Evolutionary conservation across 202 grass and related monocot species (phyloP).

Genomic region (Eragrostis tef): DNA sequence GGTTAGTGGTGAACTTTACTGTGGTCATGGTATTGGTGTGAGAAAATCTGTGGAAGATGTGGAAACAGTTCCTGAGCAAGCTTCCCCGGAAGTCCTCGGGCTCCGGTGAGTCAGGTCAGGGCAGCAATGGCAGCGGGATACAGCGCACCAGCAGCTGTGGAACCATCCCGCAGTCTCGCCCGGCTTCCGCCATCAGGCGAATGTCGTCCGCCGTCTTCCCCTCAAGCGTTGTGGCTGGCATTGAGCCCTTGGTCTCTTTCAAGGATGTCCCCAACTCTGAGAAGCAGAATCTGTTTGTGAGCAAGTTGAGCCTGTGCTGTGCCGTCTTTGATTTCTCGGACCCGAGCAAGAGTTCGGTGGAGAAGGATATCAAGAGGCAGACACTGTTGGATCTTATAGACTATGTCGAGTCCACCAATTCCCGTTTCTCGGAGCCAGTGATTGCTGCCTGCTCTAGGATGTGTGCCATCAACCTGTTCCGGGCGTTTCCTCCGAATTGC

Average conservation of each 20-base stretch:
- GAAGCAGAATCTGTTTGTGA: slow-evolving; percentile 79
- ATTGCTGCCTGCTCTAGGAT: slow-evolving; percentile 75
- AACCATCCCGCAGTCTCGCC: slow-evolving; percentile 41
- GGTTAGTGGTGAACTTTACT: slow-evolving; percentile 23
- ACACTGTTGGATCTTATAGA: slow-evolving; percentile 81
- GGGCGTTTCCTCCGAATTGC: slow-evolving; percentile 74
- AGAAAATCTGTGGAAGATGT: slow-evolving; percentile 56
- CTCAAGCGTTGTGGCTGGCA: slow-evolving; percentile 80
- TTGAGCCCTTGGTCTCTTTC: slow-evolving; percentile 88
- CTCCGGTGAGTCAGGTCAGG: slow-evolving; percentile 51
- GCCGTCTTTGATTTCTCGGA: slow-evolving; percentile 90
- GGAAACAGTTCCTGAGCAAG: slow-evolving; percentile 87
- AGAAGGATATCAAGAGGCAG: slow-evolving; percentile 95
- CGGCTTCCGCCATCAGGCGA: slow-evolving; percentile 69
- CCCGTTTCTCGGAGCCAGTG: slow-evolving; percentile 66
- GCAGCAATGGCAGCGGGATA: slow-evolving; percentile 51
- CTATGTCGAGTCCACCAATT: slow-evolving; percentile 54
- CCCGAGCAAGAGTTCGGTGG: slow-evolving; percentile 66
- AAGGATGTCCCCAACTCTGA: slow-evolving; percentile 86
- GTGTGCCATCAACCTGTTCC: slow-evolving; percentile 83
- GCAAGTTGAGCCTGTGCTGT: slow-evolving; percentile 82
- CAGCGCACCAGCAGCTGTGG: slow-evolving; percentile 66
- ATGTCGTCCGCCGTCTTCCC: slow-evolving; percentile 97
- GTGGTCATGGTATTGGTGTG: slow-evolving; percentile 44
- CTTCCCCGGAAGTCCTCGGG: slow-evolving; percentile 71